Percentiles rank a stretch among this genome's conserved stretches.
Conservation (phyloP, 805 yeast species). For the Maudiozyma barnettii region DNA sequence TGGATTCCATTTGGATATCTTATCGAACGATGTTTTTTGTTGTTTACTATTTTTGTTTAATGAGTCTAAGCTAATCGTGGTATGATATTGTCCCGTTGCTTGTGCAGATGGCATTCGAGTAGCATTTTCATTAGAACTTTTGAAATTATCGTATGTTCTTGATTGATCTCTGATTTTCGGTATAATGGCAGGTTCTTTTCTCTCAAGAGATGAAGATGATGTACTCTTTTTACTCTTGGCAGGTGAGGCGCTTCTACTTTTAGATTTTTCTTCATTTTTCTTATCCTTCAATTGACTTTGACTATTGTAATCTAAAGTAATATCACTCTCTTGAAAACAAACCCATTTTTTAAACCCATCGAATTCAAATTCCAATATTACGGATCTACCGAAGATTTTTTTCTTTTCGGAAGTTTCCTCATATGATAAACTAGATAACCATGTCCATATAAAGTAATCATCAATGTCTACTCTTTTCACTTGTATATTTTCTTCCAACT, state of each 20-base stretch:
- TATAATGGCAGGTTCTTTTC: not conserved
- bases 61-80: conserved; percentile 19
- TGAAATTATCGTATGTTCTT: conserved; percentile 22
- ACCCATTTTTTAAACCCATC: conserved; percentile 74
- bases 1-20: conserved; percentile 26
- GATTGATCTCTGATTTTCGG: conserved; percentile 12
- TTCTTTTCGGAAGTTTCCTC: conserved; percentile 62
- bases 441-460: conserved; percentile 86
- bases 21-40: conserved; percentile 16
- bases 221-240: not conserved
- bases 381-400: conserved; percentile 67
- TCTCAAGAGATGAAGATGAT: not conserved
- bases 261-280: not conserved
- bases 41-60: conserved; percentile 10
- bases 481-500: conserved; percentile 24
- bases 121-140: conserved; percentile 11
- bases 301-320: conserved; percentile 21
- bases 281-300: conserved; percentile 6
- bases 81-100: conserved; percentile 14
- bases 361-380: conserved; percentile 72
- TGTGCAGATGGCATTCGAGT: not conserved
- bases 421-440: conserved; percentile 68
- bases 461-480: conserved; percentile 62
- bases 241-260: conserved; percentile 1
- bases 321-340: conserved; percentile 57